Evolutionary conservation across 306 rosid genomes (phyloP).

Genomic region (Medicago arabica): DNA sequence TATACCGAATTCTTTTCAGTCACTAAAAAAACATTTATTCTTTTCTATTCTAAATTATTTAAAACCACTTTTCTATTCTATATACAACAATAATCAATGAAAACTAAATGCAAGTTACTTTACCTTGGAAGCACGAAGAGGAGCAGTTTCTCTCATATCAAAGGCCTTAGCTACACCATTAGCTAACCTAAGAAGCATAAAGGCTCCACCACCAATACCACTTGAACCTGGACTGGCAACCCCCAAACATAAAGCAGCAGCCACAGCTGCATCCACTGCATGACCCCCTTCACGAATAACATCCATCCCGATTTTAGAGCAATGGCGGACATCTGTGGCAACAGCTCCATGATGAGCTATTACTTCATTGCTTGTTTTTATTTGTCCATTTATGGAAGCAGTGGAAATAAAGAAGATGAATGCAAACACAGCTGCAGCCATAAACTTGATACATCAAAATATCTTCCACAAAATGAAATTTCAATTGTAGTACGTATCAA

Average conservation of each 20-base stretch:
- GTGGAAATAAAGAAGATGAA: constrained; percentile 43
- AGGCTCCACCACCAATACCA: constrained; percentile 89
- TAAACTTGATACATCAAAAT: neutral
- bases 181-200: constrained; percentile 65
- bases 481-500: too few relatives aligned
- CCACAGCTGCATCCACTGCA: constrained; percentile 83
- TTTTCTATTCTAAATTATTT: too few relatives aligned
- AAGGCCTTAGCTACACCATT: constrained; percentile 59
- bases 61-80: too few relatives aligned
- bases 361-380: constrained; percentile 52
- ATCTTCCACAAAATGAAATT: too few relatives aligned
- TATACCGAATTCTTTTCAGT: too few relatives aligned
- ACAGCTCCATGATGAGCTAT: constrained; percentile 67
- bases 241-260: constrained; percentile 81
- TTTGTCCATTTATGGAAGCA: constrained; percentile 33
- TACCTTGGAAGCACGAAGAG: constrained; percentile 72
- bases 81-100: neutral
- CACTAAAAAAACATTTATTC: too few relatives aligned
- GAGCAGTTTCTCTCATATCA: constrained; percentile 93
- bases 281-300: constrained; percentile 74
- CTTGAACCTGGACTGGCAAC: constrained; percentile 88
- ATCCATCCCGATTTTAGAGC: constrained; percentile 67
- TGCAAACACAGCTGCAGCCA: constrained; percentile 46
- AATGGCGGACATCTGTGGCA: constrained; percentile 70
- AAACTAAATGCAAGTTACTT: neutral